phyloP scores from a whole-genome alignment of 1,284 basidiomycete species.

The Sphagnurus paluster region DNA sequence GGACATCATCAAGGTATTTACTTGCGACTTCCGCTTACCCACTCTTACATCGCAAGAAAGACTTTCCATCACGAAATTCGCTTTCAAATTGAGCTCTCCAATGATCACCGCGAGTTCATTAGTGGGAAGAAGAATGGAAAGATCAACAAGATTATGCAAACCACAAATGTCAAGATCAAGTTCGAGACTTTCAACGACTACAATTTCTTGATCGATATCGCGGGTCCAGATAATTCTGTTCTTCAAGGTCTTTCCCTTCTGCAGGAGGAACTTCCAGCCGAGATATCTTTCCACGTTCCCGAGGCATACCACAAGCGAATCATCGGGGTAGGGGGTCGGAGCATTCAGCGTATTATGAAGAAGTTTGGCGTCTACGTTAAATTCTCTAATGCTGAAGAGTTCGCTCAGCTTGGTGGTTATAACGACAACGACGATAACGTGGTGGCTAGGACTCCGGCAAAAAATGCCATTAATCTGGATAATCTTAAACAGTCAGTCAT shows the following conservation, averaged over 20 bases:
- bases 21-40: conserved; percentile 7
- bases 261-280: conserved; percentile 97
- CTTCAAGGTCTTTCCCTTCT: conserved; percentile 88
- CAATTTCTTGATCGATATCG: conserved; percentile 97
- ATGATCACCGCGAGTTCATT: conserved; percentile 98
- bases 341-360: conserved; percentile 99
- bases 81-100: conserved; percentile 97
- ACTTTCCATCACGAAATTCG: conserved; percentile 96
- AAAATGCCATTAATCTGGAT: conserved; percentile 95
- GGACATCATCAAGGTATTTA: conserved; percentile 81
- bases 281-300: conserved; percentile 98
- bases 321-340: conserved; percentile 97
- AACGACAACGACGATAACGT: conserved; percentile 99
- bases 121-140: conserved; percentile 98
- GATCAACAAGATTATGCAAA: conserved; percentile 98
- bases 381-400: conserved; percentile 98
- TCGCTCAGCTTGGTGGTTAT: conserved; percentile 92
- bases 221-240: conserved; percentile 80
- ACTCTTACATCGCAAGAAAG: conserved; percentile 35
- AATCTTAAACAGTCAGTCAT: conserved; percentile 96
- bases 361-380: conserved; percentile 99
- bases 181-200: conserved; percentile 99
- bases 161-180: conserved; percentile 95
- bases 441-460: conserved; percentile 94
- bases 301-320: conserved; percentile 99